Base-by-base conservation (phyloP, 73 alveolate genomes). In the Paramecium octaurelia region DNA sequence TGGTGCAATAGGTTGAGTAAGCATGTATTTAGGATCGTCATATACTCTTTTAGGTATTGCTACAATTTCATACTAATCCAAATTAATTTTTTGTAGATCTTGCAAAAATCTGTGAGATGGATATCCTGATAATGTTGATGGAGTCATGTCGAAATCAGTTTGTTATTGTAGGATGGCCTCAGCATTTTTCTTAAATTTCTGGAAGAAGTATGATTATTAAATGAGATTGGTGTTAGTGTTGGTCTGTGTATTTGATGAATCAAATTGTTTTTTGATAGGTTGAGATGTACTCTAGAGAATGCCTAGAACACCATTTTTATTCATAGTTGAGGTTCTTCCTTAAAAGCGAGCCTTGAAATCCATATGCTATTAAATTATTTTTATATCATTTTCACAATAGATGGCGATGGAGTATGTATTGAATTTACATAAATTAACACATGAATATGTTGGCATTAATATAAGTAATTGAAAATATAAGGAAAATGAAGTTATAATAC, bases 341-440 rank as follows among this genome's bases (percentile, higher is more conserved):
- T 75, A 38, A n/a, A 75, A 75, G 38, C 88, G 57, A 75, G 88
- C n/a, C 14, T 75, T 75, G 12, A 75, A 75, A 42, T 75, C 88
- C 88, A 75, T 75, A 27, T 31, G 42, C 11, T 64, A 31, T 11
- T 64, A 14, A 23, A 64, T 64, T 23, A 64, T 64, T 31, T 59
- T 27, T 64, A 54, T 54, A 54, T 54, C 69, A 54, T 54, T 54
- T 54, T 54, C 34, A 54, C 69, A 18, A 16, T 4, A 16, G 69
- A 18, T 18, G 7, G 6, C 14, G 18, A 54, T 54, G 8, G 69
- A 54, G 35, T 18, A 16, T 54, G 9, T 14, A n/a, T 48, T 48
- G 60, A 48, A 48, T 48, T 10, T 54, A 54, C 21, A 54, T 16
- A 18, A 18, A 54, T 18, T n/a, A 54, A 48, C 5, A 12, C 1